These are phyloP conservation scores for Talaromyces sp. DNA, from an alignment of 2,329 filamentous ascomycete genomes.

Conservation along the genomic window DNA sequence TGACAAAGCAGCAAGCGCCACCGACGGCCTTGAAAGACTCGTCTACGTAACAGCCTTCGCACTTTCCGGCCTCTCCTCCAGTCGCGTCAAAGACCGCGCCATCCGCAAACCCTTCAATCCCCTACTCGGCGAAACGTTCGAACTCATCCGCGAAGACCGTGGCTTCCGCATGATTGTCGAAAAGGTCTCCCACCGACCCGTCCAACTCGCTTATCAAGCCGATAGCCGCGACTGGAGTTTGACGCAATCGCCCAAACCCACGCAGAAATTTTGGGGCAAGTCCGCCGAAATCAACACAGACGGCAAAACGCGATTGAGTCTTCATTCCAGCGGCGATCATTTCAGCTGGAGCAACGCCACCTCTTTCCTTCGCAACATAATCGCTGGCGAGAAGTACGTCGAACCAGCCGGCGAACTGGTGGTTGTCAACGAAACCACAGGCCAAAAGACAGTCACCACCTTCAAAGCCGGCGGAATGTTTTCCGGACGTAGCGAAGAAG, in stretches of 20 bases:
- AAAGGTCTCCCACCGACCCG: constrained; percentile 89
- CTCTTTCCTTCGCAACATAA: constrained; percentile 89
- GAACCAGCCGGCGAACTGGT: constrained; percentile 91
- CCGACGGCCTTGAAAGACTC: constrained; percentile 65
- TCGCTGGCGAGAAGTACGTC: constrained; percentile 96
- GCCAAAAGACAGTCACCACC: constrained; percentile 77
- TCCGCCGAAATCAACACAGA: constrained; percentile 91
- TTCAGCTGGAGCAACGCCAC: constrained; percentile 89
- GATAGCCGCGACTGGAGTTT: constrained; percentile 83
- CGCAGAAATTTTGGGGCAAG: constrained; percentile 99
- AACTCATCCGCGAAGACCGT: constrained; percentile 80
- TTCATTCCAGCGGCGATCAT: constrained; percentile 72
- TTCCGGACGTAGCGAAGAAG: constrained; percentile 87
- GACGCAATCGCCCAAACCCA: constrained; percentile 78
- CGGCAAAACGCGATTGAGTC: constrained; percentile 72
- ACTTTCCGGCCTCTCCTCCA: constrained; percentile 76
- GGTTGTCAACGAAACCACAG: constrained; percentile 76
- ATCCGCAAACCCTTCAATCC: constrained; percentile 97
- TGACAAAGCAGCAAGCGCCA: constrained; percentile 61
- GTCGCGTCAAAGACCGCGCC: constrained; percentile 80
- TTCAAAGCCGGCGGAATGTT: constrained; percentile 98
- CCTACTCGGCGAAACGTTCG: constrained; percentile 91
- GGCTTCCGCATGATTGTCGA: constrained; percentile 91
- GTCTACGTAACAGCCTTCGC: constrained; percentile 88
- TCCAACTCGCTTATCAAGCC: constrained; percentile 88